Base-by-base conservation (phyloP, 495 filamentous ascomycete genomes). In the Podospora comata region DNA sequence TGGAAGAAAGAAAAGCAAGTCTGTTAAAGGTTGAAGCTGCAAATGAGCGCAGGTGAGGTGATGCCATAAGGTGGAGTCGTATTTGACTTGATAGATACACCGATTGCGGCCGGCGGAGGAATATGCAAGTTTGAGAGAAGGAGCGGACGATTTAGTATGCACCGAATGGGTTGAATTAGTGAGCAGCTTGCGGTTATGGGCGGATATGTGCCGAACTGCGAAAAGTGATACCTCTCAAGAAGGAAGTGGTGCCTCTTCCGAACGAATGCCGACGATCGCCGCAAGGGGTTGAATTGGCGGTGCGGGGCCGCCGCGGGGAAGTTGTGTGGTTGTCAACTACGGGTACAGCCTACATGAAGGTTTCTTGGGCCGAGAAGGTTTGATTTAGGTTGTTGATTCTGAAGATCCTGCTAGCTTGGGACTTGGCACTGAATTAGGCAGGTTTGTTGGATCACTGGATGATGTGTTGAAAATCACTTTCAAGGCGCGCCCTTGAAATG, bases 1-100 rank as follows among this genome's bases (percentile, higher is more conserved):
- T 20, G 11, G 19, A 44, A 2, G 19, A 44, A 2, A 16, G 20
- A 30, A 19, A 27, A 11, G 58, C 19, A 19, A 62, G 59, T 53
- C 48, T 13, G 39, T 11, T 19, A 11, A 20, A 0, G 28, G 59
- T 58, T 58, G 55, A 20, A 15, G 55, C 27, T 66, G 30, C 16
- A 5, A 59, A n/a, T n/a, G 60, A 54, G 23, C 59, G 59, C 3
- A 69, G 64, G 39, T 26, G 67, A 30, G 68, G 65, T 34, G 64
- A 58, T 20, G 55, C 55, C 55, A 58, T 58, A 11, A 48, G 39
- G 39, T 48, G 39, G 39, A 48, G 39, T 48, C 39, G 39, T 48
- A 48, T 48, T 48, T 16, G 7, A 13, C 9, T 48, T 48, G 39
- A 48, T 48, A 11, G 39, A 48, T 48, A 48, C 39, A 48, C 39